Conservation (phyloP, 805 yeast genomes). For the Isabelozyma rhagii region DNA sequence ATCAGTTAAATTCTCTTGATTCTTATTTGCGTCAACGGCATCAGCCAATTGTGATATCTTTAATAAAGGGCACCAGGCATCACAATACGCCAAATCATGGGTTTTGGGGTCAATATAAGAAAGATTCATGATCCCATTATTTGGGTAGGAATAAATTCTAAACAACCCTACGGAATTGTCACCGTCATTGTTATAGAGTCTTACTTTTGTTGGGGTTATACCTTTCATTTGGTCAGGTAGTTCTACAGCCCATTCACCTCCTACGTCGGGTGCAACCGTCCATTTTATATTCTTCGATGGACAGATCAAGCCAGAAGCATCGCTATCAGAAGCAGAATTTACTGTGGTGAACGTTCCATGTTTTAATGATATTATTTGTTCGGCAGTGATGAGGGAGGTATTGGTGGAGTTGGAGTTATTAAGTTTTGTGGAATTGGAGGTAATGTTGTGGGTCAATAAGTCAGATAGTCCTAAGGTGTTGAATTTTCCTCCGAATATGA, state of each 20-base stretch:
- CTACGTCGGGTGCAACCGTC: conserved; percentile 43
- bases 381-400: conserved; percentile 46
- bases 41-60: conserved; percentile 33
- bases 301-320: conserved; percentile 47
- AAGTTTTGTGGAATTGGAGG: conserved; percentile 20
- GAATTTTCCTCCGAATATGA: conserved; percentile 82
- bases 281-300: conserved; percentile 54
- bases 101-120: conserved; percentile 77
- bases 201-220: conserved; percentile 64
- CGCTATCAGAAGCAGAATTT: conserved; percentile 30
- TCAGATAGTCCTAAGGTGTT: conserved; percentile 53
- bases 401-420: conserved; percentile 28
- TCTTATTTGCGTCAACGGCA: conserved; percentile 18
- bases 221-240: conserved; percentile 50
- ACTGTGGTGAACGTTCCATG: conserved; percentile 52
- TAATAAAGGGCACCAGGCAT: conserved; percentile 82
- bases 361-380: conserved; percentile 59
- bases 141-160: conserved; percentile 72
- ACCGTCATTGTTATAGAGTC: conserved; percentile 62
- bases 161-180: conserved; percentile 57
- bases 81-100: conserved; percentile 61
- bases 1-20: conserved; percentile 19
- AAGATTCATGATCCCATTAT: conserved; percentile 87
- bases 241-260: conserved; percentile 65
- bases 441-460: conserved; percentile 36